These are phyloP conservation scores for Emiliania huxleyi DNA, from an alignment of 78 protist genomes.

Conservation along the genomic window DNA sequence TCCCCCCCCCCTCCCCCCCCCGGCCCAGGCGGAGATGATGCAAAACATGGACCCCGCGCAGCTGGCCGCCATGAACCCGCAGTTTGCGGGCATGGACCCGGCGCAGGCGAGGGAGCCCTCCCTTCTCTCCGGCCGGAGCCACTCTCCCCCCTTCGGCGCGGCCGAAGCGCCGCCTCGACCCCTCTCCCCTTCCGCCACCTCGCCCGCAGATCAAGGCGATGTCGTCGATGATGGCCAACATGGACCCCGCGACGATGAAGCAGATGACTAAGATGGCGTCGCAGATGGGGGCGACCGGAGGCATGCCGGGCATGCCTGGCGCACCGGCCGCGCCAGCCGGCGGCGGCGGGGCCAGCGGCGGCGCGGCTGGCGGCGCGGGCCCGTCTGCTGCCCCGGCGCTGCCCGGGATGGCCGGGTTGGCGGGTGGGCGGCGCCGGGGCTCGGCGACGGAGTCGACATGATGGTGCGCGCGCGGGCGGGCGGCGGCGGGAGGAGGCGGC, in stretches of 20 bases:
- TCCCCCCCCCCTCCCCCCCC: no score
- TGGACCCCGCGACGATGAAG: background rate
- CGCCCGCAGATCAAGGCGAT: background rate
- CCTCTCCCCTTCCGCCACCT: no score
- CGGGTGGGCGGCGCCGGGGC: background rate
- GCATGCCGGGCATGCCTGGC: background rate
- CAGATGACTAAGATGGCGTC: background rate
- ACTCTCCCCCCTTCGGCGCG: no score
- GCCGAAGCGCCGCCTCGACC: no score
- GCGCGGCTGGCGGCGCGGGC: background rate
- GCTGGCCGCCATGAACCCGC: background rate
- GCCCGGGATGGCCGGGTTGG: background rate
- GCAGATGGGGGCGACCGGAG: background rate
- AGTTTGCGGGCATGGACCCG: conserved; percentile 1
- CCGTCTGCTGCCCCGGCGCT: no score
- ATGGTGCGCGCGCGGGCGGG: no score
- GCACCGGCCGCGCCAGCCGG: background rate
- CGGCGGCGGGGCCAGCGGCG: background rate
- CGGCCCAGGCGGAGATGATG: background rate
- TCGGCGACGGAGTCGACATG: background rate
- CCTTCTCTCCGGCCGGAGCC: no score
- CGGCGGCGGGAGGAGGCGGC: no score
- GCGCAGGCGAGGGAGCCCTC: no score
- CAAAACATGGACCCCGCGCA: background rate
- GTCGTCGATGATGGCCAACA: conserved; percentile 5